Conservation (phyloP, 2,329 filamentous ascomycete genomes). For the Fusarium foetens region DNA sequence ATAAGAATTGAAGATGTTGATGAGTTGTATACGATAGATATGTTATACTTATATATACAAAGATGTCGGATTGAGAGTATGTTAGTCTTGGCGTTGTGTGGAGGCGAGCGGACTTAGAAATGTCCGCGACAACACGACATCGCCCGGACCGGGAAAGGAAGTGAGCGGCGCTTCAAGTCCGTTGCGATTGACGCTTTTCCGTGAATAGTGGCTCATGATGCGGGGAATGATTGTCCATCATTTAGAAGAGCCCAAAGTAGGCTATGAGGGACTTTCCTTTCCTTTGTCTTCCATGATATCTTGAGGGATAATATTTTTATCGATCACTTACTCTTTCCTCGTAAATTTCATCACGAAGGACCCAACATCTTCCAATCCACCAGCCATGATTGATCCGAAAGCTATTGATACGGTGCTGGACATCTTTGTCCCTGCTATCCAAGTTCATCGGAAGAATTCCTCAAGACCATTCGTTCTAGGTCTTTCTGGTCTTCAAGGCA, state of each 20-base stretch:
- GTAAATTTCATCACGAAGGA: rapidly evolving
- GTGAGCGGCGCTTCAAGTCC: constrained; percentile 6
- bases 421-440: constrained; percentile 30
- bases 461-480: constrained; percentile 36
- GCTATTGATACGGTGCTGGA: constrained; percentile 35
- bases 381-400: constrained; percentile 36
- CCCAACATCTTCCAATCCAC: too few species aligned
- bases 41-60: neutral
- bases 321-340: neutral
- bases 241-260: neutral
- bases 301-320: neutral
- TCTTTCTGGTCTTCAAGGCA: constrained; percentile 41
- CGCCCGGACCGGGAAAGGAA: neutral
- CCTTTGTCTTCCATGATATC: neutral
- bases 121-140: constrained; percentile 16
- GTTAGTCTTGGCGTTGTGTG: constrained; percentile 18
- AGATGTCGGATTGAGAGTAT: constrained; percentile 8
- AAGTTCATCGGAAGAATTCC: constrained; percentile 17
- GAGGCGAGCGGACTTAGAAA: constrained; percentile 21
- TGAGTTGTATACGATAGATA: neutral
- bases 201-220: constrained; percentile 3
- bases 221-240: constrained; percentile 13
- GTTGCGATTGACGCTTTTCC: constrained; percentile 1
- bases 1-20: rapidly evolving
- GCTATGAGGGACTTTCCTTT: neutral